Evolutionary conservation across 495 filamentous ascomycete genomes (phyloP).

Genomic region (Daldinia decipiens): DNA sequence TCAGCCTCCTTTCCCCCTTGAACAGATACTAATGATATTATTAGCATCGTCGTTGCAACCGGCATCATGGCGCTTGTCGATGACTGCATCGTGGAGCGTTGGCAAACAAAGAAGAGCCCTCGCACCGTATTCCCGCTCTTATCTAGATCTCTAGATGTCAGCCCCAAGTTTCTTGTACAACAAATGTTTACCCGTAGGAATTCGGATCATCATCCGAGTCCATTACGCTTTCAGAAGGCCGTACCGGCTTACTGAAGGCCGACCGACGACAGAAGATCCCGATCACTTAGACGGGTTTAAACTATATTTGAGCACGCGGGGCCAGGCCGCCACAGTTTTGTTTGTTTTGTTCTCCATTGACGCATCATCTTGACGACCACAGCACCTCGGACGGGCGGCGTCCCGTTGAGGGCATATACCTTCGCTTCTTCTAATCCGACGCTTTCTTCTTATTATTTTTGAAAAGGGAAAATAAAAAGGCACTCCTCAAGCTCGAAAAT

Average conservation of each 20-base stretch:
- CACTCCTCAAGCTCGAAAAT: constrained; percentile 17
- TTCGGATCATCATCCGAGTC: constrained; percentile 55
- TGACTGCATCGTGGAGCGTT: constrained; percentile 86
- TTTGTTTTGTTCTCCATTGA: constrained; percentile 9
- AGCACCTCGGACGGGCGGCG: constrained; percentile 20
- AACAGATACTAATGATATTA: constrained; percentile 32
- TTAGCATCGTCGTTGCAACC: constrained; percentile 86
- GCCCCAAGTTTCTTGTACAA: constrained; percentile 78
- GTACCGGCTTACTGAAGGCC: constrained; percentile 52
- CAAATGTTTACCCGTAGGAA: constrained; percentile 76
- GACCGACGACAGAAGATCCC: constrained; percentile 36
- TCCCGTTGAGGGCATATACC: constrained; percentile 14
- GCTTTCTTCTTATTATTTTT: constrained; percentile 29
- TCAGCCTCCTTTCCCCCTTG: not conserved
- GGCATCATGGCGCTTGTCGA: constrained; percentile 91
- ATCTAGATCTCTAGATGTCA: constrained; percentile 69
- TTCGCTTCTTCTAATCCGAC: constrained; percentile 21
- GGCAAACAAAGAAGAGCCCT: constrained; percentile 71
- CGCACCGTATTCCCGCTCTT: constrained; percentile 67
- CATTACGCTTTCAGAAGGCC: constrained; percentile 54
- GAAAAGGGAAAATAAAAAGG: constrained; percentile 24
- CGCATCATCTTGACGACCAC: constrained; percentile 17
- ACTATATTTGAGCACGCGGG: constrained; percentile 13
- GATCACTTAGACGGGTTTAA: constrained; percentile 1
- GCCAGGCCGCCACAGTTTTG: constrained; percentile 20